Evolutionary conservation across 2,329 filamentous ascomycete genomes (phyloP), one percentile per base, ranked within the genome.

Genomic region (Colletotrichum viniferum): DNA sequence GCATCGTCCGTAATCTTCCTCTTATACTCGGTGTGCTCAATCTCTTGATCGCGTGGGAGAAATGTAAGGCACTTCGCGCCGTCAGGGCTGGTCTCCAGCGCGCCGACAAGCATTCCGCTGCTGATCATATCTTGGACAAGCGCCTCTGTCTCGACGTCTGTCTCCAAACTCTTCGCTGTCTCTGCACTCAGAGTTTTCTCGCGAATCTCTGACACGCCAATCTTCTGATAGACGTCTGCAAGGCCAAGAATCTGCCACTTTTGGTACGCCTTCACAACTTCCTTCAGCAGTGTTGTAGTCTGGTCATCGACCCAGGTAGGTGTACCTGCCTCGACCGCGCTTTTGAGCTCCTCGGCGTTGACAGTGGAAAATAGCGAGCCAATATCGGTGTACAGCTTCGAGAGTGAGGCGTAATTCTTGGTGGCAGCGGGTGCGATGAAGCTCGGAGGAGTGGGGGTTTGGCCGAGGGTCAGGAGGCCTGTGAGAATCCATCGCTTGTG

Each of bases 401-500:
- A 90, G 6, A 94, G 82, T 4, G 87, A 84, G 74, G 87, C 88
- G 79, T 92, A 92, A 7, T 86, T 82, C 80, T 91, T 93, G 76
- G 90, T 86, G 2, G 91, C 89, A 24, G 85, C 83, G 3, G 83
- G 75, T 65, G 89, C 88, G 9, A 90, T 89, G 62, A 90, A 90
- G 52, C 88, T 86, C 1, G 94, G 94, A 12, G 91, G 81, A 1
- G 84, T 78, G 3, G 86, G 85, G 6, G 87, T 86, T 79, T 88
- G 90, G 78, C 96, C 96, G 69, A 92, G 86, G 8, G 91, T 88
- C 21, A 99, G 86, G 70, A 98, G 88, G 69, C 92, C 92, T 12
- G 96, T 89, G 18, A 99, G 86, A 10, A 97, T 82, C 94, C 95
- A 98, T 84, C 96, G 97, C 85, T 96, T 97, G 87, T 98, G 96